These are phyloP conservation scores for Debaryomyces coudertii DNA, from an alignment of 1,139 yeast species.

Conservation along the genomic window DNA sequence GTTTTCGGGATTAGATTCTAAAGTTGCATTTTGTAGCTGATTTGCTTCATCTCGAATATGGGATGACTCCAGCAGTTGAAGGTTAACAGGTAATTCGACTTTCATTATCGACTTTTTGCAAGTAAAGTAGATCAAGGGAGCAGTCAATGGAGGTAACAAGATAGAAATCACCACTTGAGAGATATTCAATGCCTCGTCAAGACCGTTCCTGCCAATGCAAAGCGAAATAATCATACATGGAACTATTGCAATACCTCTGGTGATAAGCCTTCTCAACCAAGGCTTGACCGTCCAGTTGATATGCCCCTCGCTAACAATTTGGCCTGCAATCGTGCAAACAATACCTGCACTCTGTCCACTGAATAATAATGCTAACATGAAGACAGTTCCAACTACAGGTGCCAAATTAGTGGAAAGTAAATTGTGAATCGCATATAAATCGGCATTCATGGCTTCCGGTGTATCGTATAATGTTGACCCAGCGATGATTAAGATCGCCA, in stretches of 20 bases:
- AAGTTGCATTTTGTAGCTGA: constrained; percentile 8
- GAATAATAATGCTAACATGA: constrained; percentile 73
- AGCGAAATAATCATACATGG: constrained; percentile 71
- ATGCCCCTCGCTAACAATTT: constrained; percentile 83
- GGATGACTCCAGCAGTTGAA: constrained; percentile 12
- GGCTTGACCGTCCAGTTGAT: constrained; percentile 75
- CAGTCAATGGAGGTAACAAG: constrained; percentile 71
- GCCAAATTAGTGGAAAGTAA: constrained; percentile 60
- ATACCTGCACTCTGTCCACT: constrained; percentile 86
- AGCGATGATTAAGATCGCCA: constrained; percentile 75
- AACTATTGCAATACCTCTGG: constrained; percentile 69
- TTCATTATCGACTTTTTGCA: constrained; percentile 65
- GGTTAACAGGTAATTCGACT: constrained; percentile 36
- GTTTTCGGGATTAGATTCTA: constrained; percentile 13
- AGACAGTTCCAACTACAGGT: constrained; percentile 75
- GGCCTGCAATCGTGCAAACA: constrained; percentile 87
- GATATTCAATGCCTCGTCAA: constrained; percentile 66
- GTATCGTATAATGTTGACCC: constrained; percentile 73
- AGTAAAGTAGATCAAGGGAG: constrained; percentile 78
- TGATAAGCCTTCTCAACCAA: constrained; percentile 73
- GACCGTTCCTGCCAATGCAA: constrained; percentile 65
- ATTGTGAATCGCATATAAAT: constrained; percentile 68
- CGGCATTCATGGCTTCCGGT: constrained; percentile 70
- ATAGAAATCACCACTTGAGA: constrained; percentile 78
- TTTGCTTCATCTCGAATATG: constrained; percentile 13